Conservation (phyloP, 805 yeast genomes). For the Ogataea zsoltii region DNA sequence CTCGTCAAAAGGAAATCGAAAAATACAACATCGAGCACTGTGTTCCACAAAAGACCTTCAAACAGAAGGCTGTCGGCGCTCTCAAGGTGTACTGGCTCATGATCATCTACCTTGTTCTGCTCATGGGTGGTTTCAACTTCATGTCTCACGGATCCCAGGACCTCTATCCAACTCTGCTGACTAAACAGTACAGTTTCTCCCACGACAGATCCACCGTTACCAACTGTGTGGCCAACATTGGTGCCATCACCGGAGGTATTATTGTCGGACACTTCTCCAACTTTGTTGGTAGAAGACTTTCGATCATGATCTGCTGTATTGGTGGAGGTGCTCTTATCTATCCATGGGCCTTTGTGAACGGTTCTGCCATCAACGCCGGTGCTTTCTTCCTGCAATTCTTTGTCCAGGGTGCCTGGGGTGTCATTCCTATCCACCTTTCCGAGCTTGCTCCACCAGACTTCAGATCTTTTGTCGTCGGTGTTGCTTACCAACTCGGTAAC, state of each 20-base stretch:
- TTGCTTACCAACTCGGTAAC: conserved; percentile 68
- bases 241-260: conserved; percentile 59
- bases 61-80: conserved; percentile 36
- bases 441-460: conserved; percentile 64
- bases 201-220: conserved; percentile 51
- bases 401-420: conserved; percentile 74
- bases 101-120: conserved; percentile 53
- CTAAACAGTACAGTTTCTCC: conserved; percentile 45
- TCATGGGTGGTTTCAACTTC: conserved; percentile 66
- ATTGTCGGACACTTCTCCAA: conserved; percentile 56
- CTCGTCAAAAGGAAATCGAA: conserved; percentile 40
- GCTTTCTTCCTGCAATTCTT: conserved; percentile 62
- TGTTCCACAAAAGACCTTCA: conserved; percentile 35
- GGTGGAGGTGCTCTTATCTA: conserved; percentile 62
- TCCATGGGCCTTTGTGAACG: conserved; percentile 57
- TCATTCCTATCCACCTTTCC: conserved; percentile 59
- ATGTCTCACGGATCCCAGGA: conserved; percentile 67
- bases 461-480: conserved; percentile 63
- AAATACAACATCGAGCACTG: conserved; percentile 32
- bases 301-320: conserved; percentile 52
- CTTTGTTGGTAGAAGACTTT: conserved; percentile 55
- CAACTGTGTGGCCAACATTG: conserved; percentile 57
- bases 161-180: conserved; percentile 56
- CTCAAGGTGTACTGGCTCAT: conserved; percentile 57
- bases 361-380: conserved; percentile 54